Conservation (phyloP, 2,329 filamentous ascomycete species). For the Orbilia javanica region DNA sequence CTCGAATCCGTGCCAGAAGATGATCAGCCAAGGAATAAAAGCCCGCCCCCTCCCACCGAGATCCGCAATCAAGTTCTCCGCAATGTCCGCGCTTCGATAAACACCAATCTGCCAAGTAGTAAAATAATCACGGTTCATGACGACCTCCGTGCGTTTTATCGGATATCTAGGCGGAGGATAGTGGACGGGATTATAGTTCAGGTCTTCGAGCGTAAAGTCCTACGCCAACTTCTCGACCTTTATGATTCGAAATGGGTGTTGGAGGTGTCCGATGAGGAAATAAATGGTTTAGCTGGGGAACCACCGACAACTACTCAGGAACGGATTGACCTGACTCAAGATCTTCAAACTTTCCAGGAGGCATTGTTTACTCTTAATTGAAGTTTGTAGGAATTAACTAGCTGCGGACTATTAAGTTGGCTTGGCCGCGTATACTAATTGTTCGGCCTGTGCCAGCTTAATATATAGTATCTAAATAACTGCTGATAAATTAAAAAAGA, state of each 20-base stretch:
- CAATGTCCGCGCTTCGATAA: conserved; percentile 29
- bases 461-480: too few relatives aligned
- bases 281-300: conserved; percentile 21
- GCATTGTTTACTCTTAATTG: conserved; percentile 20
- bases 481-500: too few relatives aligned
- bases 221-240: conserved; percentile 11
- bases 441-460: too few relatives aligned
- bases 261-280: not conserved
- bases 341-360: conserved; percentile 17
- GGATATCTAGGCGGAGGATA: conserved; percentile 33
- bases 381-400: not conserved
- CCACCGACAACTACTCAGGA: conserved; percentile 25
- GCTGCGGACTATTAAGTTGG: too few relatives aligned
- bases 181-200: conserved; percentile 40
- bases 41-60: not conserved
- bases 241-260: conserved; percentile 14
- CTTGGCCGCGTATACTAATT: too few relatives aligned
- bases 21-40: not conserved
- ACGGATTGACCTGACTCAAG: conserved; percentile 6
- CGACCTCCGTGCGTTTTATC: conserved; percentile 34
- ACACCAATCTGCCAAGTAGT: not conserved
- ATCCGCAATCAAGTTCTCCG: conserved; percentile 27
- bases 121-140: conserved; percentile 31
- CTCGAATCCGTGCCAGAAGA: conserved; percentile 20
- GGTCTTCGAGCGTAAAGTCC: conserved; percentile 36